Evolutionary conservation across 495 filamentous ascomycete species (phyloP).

Genomic region (Talaromyces ruber): DNA sequence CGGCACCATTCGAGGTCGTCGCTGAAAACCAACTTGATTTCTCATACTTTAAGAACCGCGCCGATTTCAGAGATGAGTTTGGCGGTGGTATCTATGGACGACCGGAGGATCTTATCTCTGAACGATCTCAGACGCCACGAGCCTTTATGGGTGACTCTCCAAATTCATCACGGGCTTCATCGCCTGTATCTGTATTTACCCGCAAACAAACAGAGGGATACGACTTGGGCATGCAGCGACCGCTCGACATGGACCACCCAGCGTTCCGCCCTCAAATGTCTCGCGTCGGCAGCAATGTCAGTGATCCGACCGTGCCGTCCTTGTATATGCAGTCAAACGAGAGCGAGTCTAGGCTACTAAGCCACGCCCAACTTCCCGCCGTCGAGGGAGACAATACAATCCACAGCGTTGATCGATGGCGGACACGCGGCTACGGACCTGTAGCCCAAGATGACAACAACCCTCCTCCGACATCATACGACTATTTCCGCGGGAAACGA

Average conservation of each 20-base stretch:
- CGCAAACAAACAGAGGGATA: constrained; percentile 21
- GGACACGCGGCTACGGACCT: constrained; percentile 39
- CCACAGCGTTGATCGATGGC: constrained; percentile 36
- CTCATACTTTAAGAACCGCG: constrained; percentile 77
- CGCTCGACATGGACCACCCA: constrained; percentile 19
- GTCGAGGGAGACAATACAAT: constrained; percentile 9
- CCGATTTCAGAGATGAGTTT: constrained; percentile 81
- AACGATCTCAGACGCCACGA: constrained; percentile 59
- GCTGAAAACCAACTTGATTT: constrained; percentile 88
- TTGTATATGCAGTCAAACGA: constrained; percentile 32
- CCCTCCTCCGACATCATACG: constrained; percentile 26
- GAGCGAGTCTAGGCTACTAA: constrained; percentile 36
- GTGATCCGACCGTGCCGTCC: constrained; percentile 6
- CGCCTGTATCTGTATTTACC: constrained; percentile 25
- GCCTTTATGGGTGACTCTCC: constrained; percentile 39
- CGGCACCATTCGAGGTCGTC: constrained; percentile 74
- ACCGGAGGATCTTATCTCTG: constrained; percentile 52
- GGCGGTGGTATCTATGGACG: constrained; percentile 72
- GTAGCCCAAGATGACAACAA: constrained; percentile 29
- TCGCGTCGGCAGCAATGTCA: constrained; percentile 14
- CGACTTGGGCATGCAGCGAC: constrained; percentile 13
- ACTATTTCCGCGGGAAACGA: constrained; percentile 26
- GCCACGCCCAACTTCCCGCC: constrained; percentile 30
- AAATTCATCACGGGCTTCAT: constrained; percentile 37
- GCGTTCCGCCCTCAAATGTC: constrained; percentile 27